Evolutionary conservation across 2,329 filamentous ascomycete genomes (phyloP), one percentile per base, ranked within the genome.

Genomic region (Hymenotorrendiella dingleyae): DNA sequence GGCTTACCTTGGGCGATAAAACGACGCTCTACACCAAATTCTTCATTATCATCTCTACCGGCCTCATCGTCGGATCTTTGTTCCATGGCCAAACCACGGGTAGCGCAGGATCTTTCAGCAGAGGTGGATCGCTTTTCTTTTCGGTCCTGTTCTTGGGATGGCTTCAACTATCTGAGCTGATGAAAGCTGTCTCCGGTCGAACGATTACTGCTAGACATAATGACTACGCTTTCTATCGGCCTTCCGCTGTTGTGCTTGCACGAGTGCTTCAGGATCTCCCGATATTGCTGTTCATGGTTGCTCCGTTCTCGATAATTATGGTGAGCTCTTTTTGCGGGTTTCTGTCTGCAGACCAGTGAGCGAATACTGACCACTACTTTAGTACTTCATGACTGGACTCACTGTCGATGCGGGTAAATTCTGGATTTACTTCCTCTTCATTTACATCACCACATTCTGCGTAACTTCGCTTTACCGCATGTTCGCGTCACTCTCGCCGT

Each of bases 111-210:
- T 75, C 78, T 10, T 85, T 84, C 60, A 67, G 72, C 4, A 70
- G 80, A 52, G 77, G 80, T 6, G 80, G 81, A 59, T 69, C 74
- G 6, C 62, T 79, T 7, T 84, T 84, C 69, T 83, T 84, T 55
- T 78, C 78, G 28, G 71, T 84, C 32, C 62, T 84, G 36, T 82
- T 84, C 63, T 67, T 84, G 72, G 54, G 71, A 43, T 84, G 80
- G 80, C 70, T 93, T 4, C 85, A 90, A 47, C 67, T 94, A 36
- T 78, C 82, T 0, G 86, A 94, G 61, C 70, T 90, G 41, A 87
- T 86, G 74, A 83, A 82, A 50, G 85, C 84, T 33, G 81, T 91
- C 7, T 76, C 61, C 38, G 82, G 86, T 4, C 73, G 86, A 42
- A 72, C 72, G 0, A 80, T 93, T 14, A 87, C 75, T 49, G 82